Evolutionary conservation across 169 alveolate species (phyloP).

Genomic region (Sarcocystis neurona): DNA sequence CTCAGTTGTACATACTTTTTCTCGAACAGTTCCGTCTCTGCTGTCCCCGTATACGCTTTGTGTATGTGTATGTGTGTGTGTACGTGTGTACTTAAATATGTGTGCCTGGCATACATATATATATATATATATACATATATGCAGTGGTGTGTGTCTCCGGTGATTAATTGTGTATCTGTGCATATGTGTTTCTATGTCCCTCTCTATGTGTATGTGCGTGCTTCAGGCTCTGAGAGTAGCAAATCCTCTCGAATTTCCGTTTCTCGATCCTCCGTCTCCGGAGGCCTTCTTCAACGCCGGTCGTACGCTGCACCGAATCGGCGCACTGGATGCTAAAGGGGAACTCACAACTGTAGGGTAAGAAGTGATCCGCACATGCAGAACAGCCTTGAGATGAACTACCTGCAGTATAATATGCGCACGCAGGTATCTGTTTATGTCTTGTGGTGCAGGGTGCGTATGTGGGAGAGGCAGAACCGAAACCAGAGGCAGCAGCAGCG

Average conservation of each 20-base stretch:
- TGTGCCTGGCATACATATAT: no score
- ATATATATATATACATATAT: not conserved
- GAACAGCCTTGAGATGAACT: no score
- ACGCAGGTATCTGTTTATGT: no score
- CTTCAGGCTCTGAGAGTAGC: conserved; percentile 28
- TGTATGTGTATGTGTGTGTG: no score
- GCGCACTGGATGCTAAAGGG: conserved; percentile 97
- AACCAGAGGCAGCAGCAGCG: no score
- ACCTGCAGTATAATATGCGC: no score
- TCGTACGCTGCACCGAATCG: conserved; percentile 92
- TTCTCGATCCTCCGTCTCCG: conserved; percentile 99
- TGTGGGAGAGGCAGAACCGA: no score
- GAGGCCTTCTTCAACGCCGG: conserved; percentile 97
- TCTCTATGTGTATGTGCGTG: not conserved
- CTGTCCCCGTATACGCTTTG: not conserved
- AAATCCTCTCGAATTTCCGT: conserved; percentile 89
- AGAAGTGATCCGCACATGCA: no score
- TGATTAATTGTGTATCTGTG: no score
- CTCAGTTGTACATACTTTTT: not conserved
- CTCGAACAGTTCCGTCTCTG: not conserved
- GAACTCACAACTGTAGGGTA: conserved; percentile 93
- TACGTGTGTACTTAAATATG: no score
- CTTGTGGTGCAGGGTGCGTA: no score
- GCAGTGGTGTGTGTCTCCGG: no score
- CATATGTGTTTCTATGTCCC: not conserved